Evolutionary conservation across 805 yeast genomes (phyloP).

Genomic region (Kuraishia ogatae): DNA sequence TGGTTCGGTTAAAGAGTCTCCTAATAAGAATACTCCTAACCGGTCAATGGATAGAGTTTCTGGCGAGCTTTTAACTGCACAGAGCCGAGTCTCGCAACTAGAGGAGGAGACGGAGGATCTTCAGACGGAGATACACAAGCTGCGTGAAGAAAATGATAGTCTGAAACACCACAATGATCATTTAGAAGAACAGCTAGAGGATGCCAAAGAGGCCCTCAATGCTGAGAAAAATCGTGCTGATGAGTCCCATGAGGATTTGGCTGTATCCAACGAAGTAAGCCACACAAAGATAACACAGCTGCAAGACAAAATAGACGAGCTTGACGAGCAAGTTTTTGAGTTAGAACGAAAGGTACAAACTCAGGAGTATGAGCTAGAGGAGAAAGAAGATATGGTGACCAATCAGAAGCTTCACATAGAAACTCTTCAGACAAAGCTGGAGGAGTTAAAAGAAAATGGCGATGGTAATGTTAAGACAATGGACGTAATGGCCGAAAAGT

Average conservation of each 20-base stretch:
- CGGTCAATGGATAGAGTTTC: not conserved
- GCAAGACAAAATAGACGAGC: slow-evolving; percentile 8
- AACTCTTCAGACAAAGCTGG: slow-evolving; percentile 19
- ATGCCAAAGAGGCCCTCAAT: not conserved
- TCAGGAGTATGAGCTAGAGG: slow-evolving; percentile 18
- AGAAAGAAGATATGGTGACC: slow-evolving; percentile 9
- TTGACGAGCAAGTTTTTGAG: slow-evolving; percentile 6
- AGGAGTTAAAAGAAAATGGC: not conserved
- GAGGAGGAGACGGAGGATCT: slow-evolving; percentile 2
- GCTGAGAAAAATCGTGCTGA: not conserved
- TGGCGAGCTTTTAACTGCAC: slow-evolving; percentile 1
- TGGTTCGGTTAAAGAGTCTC: not conserved
- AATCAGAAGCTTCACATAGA: slow-evolving; percentile 9
- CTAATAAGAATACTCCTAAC: not conserved
- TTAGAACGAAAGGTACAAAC: slow-evolving; percentile 4
- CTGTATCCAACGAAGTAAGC: slow-evolving; percentile 3
- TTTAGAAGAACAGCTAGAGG: not conserved
- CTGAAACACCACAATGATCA: not conserved
- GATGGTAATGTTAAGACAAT: no score
- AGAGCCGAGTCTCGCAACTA: slow-evolving; percentile 4
- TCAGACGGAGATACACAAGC: not conserved
- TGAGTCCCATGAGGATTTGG: not conserved
- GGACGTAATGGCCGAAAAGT: not conserved
- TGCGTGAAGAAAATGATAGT: slow-evolving; percentile 1
- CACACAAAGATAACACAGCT: slow-evolving; percentile 6